Percentiles rank a stretch among this genome's conserved stretches.
These are phyloP conservation scores for Amylocarpus encephaloides DNA, from an alignment of 2,329 filamentous ascomycete genomes.

Conservation along the genomic window DNA sequence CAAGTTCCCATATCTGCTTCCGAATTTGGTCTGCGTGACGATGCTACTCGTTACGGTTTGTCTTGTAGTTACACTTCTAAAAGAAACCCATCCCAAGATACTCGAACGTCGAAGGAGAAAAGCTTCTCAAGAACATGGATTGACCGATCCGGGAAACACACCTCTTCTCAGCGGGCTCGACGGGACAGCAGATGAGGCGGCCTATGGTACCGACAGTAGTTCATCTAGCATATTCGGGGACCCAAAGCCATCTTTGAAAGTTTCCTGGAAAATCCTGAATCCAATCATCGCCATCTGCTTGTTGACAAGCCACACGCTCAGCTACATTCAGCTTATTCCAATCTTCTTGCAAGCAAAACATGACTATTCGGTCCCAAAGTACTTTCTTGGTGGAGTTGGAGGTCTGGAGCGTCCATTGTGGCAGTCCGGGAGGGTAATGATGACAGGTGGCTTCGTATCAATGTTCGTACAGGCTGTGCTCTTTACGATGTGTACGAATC, in stretches of 20 bases:
- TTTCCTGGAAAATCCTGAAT: conserved; percentile 1
- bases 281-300: conserved; percentile 4
- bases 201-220: conserved; percentile 2
- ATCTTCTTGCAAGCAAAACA: neutral
- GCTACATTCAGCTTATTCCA: conserved; percentile 3
- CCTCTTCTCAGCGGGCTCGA: neutral
- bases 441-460: neutral
- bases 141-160: neutral
- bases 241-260: neutral
- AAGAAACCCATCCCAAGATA: conserved; percentile 5
- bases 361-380: neutral
- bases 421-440: conserved; percentile 1
- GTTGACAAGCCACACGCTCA: neutral
- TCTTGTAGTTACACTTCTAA: neutral
- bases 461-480: neutral
- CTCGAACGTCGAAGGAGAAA: neutral
- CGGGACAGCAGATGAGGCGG: neutral
- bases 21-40: conserved; percentile 68
- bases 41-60: neutral
- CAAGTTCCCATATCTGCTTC: conserved; percentile 76
- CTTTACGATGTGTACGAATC: neutral
- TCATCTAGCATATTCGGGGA: neutral
- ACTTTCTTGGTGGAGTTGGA: conserved; percentile 1
- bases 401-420: neutral
- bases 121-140: neutral